Evolutionary conservation across 805 yeast genomes (phyloP).

Genomic region (Candida suzukii): DNA sequence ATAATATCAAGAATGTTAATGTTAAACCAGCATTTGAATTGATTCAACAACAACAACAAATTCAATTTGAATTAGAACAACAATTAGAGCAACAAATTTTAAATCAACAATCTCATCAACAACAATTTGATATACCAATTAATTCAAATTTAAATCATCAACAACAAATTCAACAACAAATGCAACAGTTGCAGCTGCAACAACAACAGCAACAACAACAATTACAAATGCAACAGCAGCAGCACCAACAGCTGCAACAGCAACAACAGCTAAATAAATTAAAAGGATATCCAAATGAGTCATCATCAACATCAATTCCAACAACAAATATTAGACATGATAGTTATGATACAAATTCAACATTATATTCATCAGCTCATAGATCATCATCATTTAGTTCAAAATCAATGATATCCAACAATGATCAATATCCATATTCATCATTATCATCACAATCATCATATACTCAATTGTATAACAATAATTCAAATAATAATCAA

Average conservation of each 20-base stretch:
- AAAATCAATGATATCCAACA: neutral
- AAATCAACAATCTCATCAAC: conserved; percentile 3
- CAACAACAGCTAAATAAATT: neutral
- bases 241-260: neutral
- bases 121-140: conserved; percentile 1
- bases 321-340: neutral
- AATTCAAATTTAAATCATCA: neutral
- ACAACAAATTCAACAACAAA: neutral
- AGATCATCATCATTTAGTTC: neutral
- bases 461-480: too few species aligned
- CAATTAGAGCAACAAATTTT: neutral
- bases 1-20: neutral
- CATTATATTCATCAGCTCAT: neutral
- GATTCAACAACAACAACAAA: neutral
- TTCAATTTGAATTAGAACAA: neutral
- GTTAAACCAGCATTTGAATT: neutral
- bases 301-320: too few species aligned
- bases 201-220: neutral
- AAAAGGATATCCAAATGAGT: too few species aligned
- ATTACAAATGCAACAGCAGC: neutral
- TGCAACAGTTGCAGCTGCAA: neutral
- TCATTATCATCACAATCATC: neutral
- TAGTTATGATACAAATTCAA: neutral
- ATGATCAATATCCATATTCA: neutral
- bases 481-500: too few species aligned